These are phyloP conservation scores for Conoideocrella luteorostrata DNA, from an alignment of 2,329 filamentous ascomycete species.

Conservation along the genomic window DNA sequence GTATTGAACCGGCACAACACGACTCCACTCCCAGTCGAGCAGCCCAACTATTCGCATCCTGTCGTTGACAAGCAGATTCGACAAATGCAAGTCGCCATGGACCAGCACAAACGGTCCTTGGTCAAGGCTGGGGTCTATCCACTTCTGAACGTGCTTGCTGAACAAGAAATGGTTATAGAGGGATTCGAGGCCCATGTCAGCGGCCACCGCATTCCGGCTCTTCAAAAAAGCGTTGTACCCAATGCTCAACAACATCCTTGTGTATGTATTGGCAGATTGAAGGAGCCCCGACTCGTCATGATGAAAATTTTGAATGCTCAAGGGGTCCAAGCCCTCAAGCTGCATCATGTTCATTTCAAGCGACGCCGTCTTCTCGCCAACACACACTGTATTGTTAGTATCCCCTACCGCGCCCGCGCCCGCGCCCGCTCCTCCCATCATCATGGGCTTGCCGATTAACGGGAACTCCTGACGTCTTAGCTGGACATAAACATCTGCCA, in stretches of 20 bases:
- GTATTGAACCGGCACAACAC: conserved; percentile 13
- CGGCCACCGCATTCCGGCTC: neutral
- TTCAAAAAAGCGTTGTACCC: conserved; percentile 9
- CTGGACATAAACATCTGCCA: conserved; percentile 12
- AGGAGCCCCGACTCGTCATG: neutral
- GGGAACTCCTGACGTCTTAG: conserved; percentile 12
- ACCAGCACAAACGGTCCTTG: conserved; percentile 11
- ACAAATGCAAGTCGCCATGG: conserved; percentile 11
- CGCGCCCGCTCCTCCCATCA: too few species aligned
- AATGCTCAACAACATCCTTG: conserved; percentile 9
- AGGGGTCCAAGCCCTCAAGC: conserved; percentile 9
- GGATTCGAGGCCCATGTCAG: neutral
- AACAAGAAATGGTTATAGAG: neutral
- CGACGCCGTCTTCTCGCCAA: conserved; percentile 4
- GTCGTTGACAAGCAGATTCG: conserved; percentile 11
- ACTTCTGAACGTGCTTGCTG: neutral
- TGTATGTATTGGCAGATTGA: conserved; percentile 9
- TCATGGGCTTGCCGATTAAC: conserved; percentile 9
- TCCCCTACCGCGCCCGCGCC: too few species aligned
- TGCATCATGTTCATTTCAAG: conserved; percentile 11
- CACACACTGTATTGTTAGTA: neutral
- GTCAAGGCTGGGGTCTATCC: conserved; percentile 7
- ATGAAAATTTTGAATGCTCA: conserved; percentile 6
- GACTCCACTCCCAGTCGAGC: conserved; percentile 15
- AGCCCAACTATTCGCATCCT: conserved; percentile 7